Conservation (phyloP, 1,284 basidiomycete species). For the Tilletia walkeri region DNA sequence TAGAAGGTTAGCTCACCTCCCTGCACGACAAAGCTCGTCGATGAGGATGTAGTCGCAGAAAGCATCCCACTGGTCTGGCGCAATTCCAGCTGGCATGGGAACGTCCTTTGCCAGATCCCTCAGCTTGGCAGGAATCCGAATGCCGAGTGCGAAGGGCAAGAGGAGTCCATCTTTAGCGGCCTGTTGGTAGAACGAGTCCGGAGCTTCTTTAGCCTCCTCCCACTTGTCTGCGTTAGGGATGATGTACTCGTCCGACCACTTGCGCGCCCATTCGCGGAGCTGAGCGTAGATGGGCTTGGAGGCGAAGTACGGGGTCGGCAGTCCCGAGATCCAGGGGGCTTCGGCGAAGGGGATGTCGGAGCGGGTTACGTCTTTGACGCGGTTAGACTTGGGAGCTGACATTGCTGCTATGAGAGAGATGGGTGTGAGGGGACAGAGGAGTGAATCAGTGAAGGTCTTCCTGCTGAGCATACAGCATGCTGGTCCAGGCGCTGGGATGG, state of each 20-base stretch:
- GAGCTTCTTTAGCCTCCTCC: constrained; percentile 33
- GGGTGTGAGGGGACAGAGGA: too few species aligned
- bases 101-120: constrained; percentile 36
- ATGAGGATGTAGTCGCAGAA: constrained; percentile 47
- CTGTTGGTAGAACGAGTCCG: constrained; percentile 32
- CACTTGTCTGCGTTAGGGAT: constrained; percentile 31
- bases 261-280: constrained; percentile 36
- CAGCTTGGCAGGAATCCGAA: constrained; percentile 27
- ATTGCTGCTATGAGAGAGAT: too few species aligned
- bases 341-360: constrained; percentile 32
- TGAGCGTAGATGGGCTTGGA: constrained; percentile 29
- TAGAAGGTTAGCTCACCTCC: not conserved
- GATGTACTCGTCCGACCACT: constrained; percentile 33
- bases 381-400: not conserved
- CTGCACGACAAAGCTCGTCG: constrained; percentile 38
- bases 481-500: too few species aligned
- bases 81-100: constrained; percentile 35
- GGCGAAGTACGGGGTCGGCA: constrained; percentile 38
- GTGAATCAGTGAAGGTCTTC: too few species aligned
- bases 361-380: constrained; percentile 12
- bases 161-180: constrained; percentile 44
- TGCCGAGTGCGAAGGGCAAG: constrained; percentile 34
- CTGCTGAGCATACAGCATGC: too few species aligned
- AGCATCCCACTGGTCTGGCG: constrained; percentile 42
- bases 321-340: constrained; percentile 37